Evolutionary conservation across 2,329 filamentous ascomycete species (phyloP).

Genomic region (Diaporthe sp.): DNA sequence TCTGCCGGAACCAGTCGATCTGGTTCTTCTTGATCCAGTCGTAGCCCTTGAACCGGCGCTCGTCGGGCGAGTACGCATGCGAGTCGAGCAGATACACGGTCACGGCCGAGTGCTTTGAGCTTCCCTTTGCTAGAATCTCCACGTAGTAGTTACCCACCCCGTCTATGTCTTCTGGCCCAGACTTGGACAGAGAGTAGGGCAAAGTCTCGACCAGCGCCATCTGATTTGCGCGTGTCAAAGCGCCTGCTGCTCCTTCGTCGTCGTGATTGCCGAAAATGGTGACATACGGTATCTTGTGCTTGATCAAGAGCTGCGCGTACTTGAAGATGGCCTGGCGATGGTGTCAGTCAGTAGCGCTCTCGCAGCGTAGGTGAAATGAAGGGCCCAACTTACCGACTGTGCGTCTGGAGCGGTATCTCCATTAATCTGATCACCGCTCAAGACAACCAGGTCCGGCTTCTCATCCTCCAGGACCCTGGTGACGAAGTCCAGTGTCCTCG

Average conservation of each 20-base stretch:
- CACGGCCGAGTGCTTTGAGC: constrained; percentile 87
- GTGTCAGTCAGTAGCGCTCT: constrained; percentile 27
- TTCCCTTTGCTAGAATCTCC: constrained; percentile 86
- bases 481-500: constrained; percentile 91
- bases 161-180: constrained; percentile 86
- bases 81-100: constrained; percentile 97
- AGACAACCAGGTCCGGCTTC: constrained; percentile 90
- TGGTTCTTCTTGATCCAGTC: constrained; percentile 97
- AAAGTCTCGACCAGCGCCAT: constrained; percentile 90
- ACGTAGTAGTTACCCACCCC: constrained; percentile 96
- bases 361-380: neutral
- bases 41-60: constrained; percentile 90
- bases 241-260: constrained; percentile 75
- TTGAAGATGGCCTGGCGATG: constrained; percentile 85
- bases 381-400: constrained; percentile 74
- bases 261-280: constrained; percentile 98
- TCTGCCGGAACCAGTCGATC: constrained; percentile 93
- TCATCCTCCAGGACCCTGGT: constrained; percentile 88
- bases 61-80: constrained; percentile 91
- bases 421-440: constrained; percentile 96
- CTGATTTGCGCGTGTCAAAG: constrained; percentile 78
- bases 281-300: constrained; percentile 90
- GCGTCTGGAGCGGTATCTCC: constrained; percentile 93
- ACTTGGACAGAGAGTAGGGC: constrained; percentile 88
- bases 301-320: constrained; percentile 85